Evolutionary conservation across 73 alveolate species (phyloP), one percentile per base, ranked within the genome.

Genomic region (Effrenium voratum): DNA sequence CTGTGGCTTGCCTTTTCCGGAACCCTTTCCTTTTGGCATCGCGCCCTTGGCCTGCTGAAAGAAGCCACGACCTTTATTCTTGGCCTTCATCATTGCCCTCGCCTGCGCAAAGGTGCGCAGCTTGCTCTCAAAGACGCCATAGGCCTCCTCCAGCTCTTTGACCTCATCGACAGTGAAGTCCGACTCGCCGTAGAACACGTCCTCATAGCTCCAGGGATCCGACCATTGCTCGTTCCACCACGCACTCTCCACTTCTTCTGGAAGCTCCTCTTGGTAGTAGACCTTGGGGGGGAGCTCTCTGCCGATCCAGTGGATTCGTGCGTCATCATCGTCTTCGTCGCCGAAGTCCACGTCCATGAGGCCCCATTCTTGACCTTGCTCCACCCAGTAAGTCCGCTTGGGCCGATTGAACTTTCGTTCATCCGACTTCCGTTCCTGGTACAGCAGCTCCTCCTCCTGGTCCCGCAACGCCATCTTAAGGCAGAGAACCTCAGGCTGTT

Each of bases 61-160:
- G 81, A 70, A 70, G 3, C 81, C 81, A 4, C 81, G 44, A 36
- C 34, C 34, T 44, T 70, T 70, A 5, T 44, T n/a, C 46, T 70
- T 70, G 81, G 26, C 34, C 81, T 70, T 70, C 81, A 70, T 70
- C 81, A 70, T 32, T 4, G 81, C 81, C 36, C 81, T 70, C 13
- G 81, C 44, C 47, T 70, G 81, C 4, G 22, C 81, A 34, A 70
- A 70, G 15, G 81, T 70, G 24, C 81, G 44, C 13, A 70, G 47
- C 22, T 70, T 70, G 81, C 34, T 46, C 36, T 70, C 81, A 70
- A 32, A 70, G 44, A 46, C 81, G 5, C 47, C 81, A 22, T 70
- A 70, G 47, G 34, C 81, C 22, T 70, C 81, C 3, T 70, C 81
- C 4, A 70, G 81, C 36, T 70, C 47, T 2, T 28, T 36, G 26